Conservation (phyloP, 75 land plant genomes). For the Gnetum montanum region DNA sequence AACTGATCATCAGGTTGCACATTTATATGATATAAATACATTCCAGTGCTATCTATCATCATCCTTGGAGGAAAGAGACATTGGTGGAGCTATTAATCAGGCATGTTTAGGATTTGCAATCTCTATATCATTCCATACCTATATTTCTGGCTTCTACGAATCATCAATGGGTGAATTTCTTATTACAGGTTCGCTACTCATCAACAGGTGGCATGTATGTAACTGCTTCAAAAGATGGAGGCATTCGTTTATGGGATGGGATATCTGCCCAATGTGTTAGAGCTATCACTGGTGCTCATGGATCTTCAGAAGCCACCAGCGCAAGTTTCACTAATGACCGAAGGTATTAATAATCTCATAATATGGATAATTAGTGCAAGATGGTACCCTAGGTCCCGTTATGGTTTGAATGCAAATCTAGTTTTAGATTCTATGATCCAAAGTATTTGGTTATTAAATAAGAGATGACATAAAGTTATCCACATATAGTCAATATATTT, state of each 20-base stretch:
- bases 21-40: conserved; percentile 84
- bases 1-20: conserved; percentile 83
- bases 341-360: too few relatives aligned
- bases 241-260: conserved; percentile 84
- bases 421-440: too few relatives aligned
- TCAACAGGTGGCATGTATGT: conserved; percentile 77
- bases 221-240: conserved; percentile 93
- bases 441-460: too few relatives aligned
- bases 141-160: not conserved
- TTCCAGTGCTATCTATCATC: conserved; percentile 79
- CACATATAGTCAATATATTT: not conserved
- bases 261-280: conserved; percentile 65
- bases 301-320: conserved; percentile 76
- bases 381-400: too few relatives aligned
- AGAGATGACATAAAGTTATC: not conserved
- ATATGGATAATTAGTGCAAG: too few relatives aligned
- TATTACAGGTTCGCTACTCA: conserved; percentile 68
- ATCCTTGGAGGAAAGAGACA: conserved; percentile 44
- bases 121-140: too few relatives aligned
- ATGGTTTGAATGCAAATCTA: too few relatives aligned
- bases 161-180: not conserved
- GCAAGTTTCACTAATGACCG: conserved; percentile 81
- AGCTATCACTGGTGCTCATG: conserved; percentile 70
- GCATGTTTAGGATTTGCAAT: conserved; percentile 11
- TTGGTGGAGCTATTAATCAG: conserved; percentile 83